Percentiles rank a stretch among this genome's conserved stretches.
phyloP scores from a whole-genome alignment of 2,329 filamentous ascomycete genomes.

The Plenodomus biglobosus region DNA sequence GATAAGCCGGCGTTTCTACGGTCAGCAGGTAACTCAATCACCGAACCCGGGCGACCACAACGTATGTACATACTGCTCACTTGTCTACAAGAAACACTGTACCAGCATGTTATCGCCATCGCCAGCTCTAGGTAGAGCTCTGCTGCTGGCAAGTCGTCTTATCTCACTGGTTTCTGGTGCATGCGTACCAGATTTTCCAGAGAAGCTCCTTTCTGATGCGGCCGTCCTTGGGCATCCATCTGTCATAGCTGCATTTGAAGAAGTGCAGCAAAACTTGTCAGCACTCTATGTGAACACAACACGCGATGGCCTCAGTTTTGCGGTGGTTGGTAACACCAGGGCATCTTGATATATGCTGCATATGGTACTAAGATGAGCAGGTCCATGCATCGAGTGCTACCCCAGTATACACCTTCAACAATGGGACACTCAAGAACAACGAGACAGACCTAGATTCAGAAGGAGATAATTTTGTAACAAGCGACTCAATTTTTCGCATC shows the following conservation, averaged over 20 bases:
- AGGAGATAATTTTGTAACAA: conserved; percentile 19
- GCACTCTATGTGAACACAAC: conserved; percentile 23
- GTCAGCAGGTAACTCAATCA: background rate
- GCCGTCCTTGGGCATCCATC: conserved; percentile 22
- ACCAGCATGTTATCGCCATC: background rate
- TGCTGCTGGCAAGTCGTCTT: conserved; percentile 5
- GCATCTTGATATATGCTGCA: background rate
- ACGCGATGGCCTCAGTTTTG: conserved; percentile 35
- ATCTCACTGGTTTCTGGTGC: conserved; percentile 5
- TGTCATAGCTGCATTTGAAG: conserved; percentile 27
- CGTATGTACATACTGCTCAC: too few species aligned
- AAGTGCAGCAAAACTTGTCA: conserved; percentile 20
- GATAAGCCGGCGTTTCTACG: background rate
- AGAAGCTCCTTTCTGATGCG: conserved; percentile 19
- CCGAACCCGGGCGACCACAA: too few species aligned
- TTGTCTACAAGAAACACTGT: too few species aligned
- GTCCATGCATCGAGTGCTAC: conserved; percentile 29
- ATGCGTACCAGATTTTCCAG: conserved; percentile 33
- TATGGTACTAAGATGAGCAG: conserved; percentile 6
- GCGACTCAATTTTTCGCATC: conserved; percentile 36
- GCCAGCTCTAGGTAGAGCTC: background rate
- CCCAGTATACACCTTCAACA: conserved; percentile 29
- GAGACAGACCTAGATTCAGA: conserved; percentile 15
- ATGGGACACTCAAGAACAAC: conserved; percentile 35
- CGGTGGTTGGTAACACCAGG: conserved; percentile 24